These are phyloP conservation scores for Setomelanomma holmii DNA, from an alignment of 2,329 filamentous ascomycete genomes.

Conservation along the genomic window DNA sequence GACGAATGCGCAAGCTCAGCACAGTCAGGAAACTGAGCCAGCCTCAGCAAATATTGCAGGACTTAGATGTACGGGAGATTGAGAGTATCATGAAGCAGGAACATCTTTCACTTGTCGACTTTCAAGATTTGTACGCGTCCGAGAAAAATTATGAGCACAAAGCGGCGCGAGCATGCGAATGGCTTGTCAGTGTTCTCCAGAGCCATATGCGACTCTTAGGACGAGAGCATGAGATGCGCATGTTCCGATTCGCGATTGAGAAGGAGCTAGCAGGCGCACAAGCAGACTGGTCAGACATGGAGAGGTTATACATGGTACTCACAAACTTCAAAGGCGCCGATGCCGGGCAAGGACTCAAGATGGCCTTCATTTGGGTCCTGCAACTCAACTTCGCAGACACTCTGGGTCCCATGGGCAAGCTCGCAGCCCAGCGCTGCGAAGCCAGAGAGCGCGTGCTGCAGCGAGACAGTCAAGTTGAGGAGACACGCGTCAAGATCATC, in stretches of 20 bases:
- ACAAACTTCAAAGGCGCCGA: conserved; percentile 13
- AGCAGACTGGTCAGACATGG: conserved; percentile 13
- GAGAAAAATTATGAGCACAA: conserved; percentile 7
- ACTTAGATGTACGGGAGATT: neutral
- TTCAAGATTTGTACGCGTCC: neutral
- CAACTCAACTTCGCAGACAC: conserved; percentile 18
- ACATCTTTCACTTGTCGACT: no score
- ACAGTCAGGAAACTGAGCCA: neutral
- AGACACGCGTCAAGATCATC: conserved; percentile 6
- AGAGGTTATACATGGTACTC: conserved; percentile 28
- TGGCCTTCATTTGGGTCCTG: conserved; percentile 15
- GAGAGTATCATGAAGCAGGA: no score
- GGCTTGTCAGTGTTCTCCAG: conserved; percentile 15
- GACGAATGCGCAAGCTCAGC: neutral
- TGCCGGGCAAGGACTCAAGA: conserved; percentile 10
- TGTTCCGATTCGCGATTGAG: conserved; percentile 21
- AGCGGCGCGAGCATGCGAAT: conserved; percentile 11
- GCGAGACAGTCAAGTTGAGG: neutral
- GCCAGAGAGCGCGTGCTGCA: neutral
- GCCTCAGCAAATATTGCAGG: neutral
- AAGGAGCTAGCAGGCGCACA: conserved; percentile 10
- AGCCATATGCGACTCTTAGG: conserved; percentile 6
- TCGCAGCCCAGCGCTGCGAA: conserved; percentile 2
- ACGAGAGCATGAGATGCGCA: conserved; percentile 10
- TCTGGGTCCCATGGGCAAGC: conserved; percentile 5